Conservation (phyloP, 1,139 yeast genomes). For the Hyphopichia buzzinii region DNA sequence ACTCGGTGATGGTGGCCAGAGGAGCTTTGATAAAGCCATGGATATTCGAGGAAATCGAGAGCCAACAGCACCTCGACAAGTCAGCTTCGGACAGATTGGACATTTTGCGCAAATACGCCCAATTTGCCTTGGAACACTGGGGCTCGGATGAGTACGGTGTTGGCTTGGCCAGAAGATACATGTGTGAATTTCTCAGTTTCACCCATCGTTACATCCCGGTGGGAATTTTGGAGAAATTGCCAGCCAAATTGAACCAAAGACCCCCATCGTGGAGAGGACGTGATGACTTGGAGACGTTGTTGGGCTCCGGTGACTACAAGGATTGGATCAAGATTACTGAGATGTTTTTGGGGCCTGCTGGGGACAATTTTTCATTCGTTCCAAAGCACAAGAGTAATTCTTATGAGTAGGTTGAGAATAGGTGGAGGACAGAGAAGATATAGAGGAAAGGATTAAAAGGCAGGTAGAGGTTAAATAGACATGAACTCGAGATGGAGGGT, state of each 20-base stretch:
- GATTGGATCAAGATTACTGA: constrained; percentile 99
- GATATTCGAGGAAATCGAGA: constrained; percentile 94
- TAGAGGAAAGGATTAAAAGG: too few species aligned
- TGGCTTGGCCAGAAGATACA: constrained; percentile 79
- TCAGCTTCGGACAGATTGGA: constrained; percentile 86
- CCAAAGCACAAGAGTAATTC: constrained; percentile 97
- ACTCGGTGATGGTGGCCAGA: constrained; percentile 95
- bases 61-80: constrained; percentile 87
- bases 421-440: too few species aligned
- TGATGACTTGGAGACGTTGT: constrained; percentile 83
- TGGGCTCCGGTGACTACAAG: constrained; percentile 79
- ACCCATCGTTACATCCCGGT: constrained; percentile 93
- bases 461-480: too few species aligned
- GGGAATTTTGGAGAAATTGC: constrained; percentile 85
- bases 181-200: constrained; percentile 93
- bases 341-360: constrained; percentile 87
- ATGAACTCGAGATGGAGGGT: too few species aligned
- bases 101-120: constrained; percentile 63
- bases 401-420: constrained; percentile 40
- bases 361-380: constrained; percentile 69
- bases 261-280: constrained; percentile 96
- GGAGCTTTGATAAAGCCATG: constrained; percentile 98
- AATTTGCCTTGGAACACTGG: constrained; percentile 93
- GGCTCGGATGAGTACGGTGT: constrained; percentile 96
- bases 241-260: constrained; percentile 87